These are phyloP conservation scores for Boechera divaricarpa DNA, from an alignment of 345 rosid genomes.

Conservation along the genomic window DNA sequence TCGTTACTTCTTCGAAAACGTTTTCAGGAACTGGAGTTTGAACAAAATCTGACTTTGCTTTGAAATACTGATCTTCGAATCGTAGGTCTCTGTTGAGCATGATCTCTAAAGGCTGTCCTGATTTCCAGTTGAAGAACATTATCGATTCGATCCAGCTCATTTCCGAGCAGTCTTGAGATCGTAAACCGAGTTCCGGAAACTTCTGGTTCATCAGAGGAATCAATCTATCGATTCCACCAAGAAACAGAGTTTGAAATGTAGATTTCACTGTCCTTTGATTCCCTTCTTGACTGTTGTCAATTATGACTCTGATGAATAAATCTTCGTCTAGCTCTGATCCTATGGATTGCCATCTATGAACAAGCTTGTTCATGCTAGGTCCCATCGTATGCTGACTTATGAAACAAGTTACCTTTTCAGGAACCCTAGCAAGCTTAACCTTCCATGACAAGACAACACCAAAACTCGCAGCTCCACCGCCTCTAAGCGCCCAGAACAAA, in stretches of 20 bases:
- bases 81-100: slow-evolving; percentile 45
- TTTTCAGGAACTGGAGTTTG: slow-evolving; percentile 47
- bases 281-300: slow-evolving; percentile 26
- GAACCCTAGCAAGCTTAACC: slow-evolving; percentile 47
- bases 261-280: slow-evolving; percentile 36
- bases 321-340: slow-evolving; percentile 41
- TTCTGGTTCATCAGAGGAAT: slow-evolving; percentile 43
- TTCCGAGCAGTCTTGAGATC: slow-evolving; percentile 47
- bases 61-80: slow-evolving; percentile 42
- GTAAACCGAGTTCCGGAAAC: slow-evolving; percentile 54
- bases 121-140: slow-evolving; percentile 47
- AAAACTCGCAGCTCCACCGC: slow-evolving; percentile 53
- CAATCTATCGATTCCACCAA: slow-evolving; percentile 49
- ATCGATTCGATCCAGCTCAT: slow-evolving; percentile 60
- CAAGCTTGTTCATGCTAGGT: slow-evolving; percentile 35
- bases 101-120: slow-evolving; percentile 45
- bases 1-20: slow-evolving; percentile 47
- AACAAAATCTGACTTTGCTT: slow-evolving; percentile 76
- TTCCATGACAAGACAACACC: slow-evolving; percentile 51
- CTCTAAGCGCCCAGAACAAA: slow-evolving; percentile 52
- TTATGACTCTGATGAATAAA: slow-evolving; percentile 56
- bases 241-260: slow-evolving; percentile 48
- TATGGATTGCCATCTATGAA: slow-evolving; percentile 42
- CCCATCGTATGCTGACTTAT: slow-evolving; percentile 40
- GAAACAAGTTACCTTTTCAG: slow-evolving; percentile 50